Base-by-base conservation (phyloP, 768 basidiomycete genomes). In the Hericium rajendrae region DNA sequence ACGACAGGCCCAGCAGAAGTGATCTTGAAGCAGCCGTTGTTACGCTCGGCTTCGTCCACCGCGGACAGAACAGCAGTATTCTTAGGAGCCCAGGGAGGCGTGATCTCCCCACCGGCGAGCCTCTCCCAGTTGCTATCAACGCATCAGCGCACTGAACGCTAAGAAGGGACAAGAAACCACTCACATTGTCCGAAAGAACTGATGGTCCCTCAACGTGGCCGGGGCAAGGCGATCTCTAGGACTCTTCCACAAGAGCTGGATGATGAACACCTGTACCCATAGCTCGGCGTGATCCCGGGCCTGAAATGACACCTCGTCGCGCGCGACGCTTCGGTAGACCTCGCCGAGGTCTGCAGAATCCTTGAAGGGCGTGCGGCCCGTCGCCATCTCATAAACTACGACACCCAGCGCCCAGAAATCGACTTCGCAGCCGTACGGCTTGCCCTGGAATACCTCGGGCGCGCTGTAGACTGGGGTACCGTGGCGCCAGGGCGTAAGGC, bases 351-450 rank as follows among this genome's bases (percentile, higher is more conserved):
- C 54, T 9, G 20, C 24, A 10, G 22, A n/a, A 38, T 54, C 54
- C 10, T 46, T 28, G 54, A 54, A 54, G 10, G 20, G 54, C 40
- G 18, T 54, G 18, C 54, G 54, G 8, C 54, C 54, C 24, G 64
- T 60, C 2, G 97, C 79, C 56, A 98, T 80, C 68, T 93, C 94
- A 71, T 91, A 97, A 3, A 97, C 75, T 2, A 95, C 97, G 38
- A 97, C 88, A 20, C 97, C 95, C 4, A 99, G 80, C 0, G 95
- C 94, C 97, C 97, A 99, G 38, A 99, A 81, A 67, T 99, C 97
- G 66, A 97, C 94, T 38, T 55, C 60, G 32, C 57, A 41, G n/a
- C 50, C 43, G 40, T 60, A 58, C 11, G 48, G 13, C 38, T 32
- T 51, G 3, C 41, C 56, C 43, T 15, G 16, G 18, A 58, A 40